A percentile compares a stretch with the other conserved stretches of the same genome.
phyloP scores from a whole-genome alignment of 176 grass and related monocot genomes.

The Aegilops bicornis region DNA sequence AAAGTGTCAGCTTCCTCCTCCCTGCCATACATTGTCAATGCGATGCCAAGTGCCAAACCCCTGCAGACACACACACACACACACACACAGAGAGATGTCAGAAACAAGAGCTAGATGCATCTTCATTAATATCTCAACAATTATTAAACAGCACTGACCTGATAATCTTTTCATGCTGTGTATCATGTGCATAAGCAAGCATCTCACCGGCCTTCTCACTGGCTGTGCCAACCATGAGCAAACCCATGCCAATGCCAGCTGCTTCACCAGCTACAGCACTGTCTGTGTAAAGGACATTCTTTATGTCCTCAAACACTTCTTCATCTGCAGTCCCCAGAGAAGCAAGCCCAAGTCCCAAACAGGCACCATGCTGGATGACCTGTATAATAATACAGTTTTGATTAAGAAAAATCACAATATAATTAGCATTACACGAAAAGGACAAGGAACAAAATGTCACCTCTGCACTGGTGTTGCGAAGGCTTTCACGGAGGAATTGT shows the following conservation, averaged over 20 bases:
- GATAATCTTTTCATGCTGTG: conserved; percentile 99
- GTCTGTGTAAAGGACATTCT: conserved; percentile 89
- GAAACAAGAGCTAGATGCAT: neutral
- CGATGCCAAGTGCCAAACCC: conserved; percentile 89
- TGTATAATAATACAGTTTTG: conserved; percentile 32
- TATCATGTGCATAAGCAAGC: conserved; percentile 98
- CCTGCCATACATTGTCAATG: conserved; percentile 94
- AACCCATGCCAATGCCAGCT: conserved; percentile 95
- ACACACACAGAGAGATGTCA: conserved; percentile 14
- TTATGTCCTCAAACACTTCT: conserved; percentile 95
- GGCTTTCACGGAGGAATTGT: conserved; percentile 91
- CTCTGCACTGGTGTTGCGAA: conserved; percentile 89
- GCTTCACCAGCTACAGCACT: conserved; percentile 97
- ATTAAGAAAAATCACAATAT: conserved; percentile 21
- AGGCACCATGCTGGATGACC: conserved; percentile 98
- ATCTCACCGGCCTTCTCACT: conserved; percentile 91
- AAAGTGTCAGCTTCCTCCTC: conserved; percentile 96
- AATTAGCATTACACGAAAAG: neutral
- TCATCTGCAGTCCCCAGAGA: conserved; percentile 94
- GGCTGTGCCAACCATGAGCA: conserved; percentile 94
- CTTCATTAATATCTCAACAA: neutral
- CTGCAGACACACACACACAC: conserved; percentile 19
- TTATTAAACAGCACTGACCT: conserved; percentile 54
- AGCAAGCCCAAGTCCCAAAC: conserved; percentile 93
- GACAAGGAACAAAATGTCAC: conserved; percentile 34